Conservation (phyloP, 2,329 filamentous ascomycete genomes). For the Ophiocordyceps polyrhachis-furcata region DNA sequence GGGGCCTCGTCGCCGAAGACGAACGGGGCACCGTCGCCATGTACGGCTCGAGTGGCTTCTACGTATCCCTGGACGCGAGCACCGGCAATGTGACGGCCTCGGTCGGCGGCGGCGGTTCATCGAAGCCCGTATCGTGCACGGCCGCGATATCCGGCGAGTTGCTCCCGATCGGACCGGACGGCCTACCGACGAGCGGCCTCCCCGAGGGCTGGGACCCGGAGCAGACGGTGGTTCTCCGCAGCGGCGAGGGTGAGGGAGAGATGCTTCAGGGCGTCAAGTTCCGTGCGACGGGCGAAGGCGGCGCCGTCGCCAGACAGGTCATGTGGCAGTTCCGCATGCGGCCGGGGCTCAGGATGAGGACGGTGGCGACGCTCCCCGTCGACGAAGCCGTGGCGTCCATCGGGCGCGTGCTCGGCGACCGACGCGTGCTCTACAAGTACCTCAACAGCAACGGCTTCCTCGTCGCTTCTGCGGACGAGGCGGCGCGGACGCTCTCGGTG, state of each 20-base stretch:
- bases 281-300: constrained; percentile 15
- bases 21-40: constrained; percentile 35
- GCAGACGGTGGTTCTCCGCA: constrained; percentile 32
- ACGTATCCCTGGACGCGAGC: constrained; percentile 33
- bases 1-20: constrained; percentile 45
- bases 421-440: constrained; percentile 95
- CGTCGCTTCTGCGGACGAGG: constrained; percentile 47
- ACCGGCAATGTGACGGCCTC: constrained; percentile 32
- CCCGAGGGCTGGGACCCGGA: constrained; percentile 26
- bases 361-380: constrained; percentile 46
- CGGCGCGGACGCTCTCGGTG: constrained; percentile 41
- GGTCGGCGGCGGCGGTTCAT: constrained; percentile 5
- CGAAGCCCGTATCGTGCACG: constrained; percentile 17
- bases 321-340: constrained; percentile 59
- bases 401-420: constrained; percentile 77
- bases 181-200: constrained; percentile 25
- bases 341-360: constrained; percentile 46
- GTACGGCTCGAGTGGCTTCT: constrained; percentile 41
- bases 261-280: constrained; percentile 38
- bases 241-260: constrained; percentile 21
- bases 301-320: constrained; percentile 24
- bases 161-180: constrained; percentile 31
- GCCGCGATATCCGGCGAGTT: constrained; percentile 34
- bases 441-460: constrained; percentile 74
- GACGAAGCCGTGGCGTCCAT: constrained; percentile 90